Evolutionary conservation across 2,329 filamentous ascomycete species (phyloP).

Genomic region (Anthostomella pinea): DNA sequence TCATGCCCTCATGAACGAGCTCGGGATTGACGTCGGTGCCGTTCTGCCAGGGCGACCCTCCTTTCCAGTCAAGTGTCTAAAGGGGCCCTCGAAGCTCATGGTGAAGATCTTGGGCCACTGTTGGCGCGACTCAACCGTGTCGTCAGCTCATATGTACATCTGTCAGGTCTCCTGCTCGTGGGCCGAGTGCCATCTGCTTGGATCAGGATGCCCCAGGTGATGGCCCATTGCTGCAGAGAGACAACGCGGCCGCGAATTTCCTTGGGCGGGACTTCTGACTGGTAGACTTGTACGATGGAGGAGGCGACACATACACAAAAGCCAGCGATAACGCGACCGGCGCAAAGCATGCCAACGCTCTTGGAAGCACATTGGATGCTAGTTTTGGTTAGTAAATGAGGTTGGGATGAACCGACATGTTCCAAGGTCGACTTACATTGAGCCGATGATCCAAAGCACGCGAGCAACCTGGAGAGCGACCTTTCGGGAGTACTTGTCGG

Average conservation of each 20-base stretch:
- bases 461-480: constrained; percentile 48
- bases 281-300: constrained; percentile 63
- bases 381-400: too few relatives aligned
- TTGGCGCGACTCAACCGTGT: too few relatives aligned
- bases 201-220: constrained; percentile 63
- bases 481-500: constrained; percentile 49
- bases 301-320: constrained; percentile 67
- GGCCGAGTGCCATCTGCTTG: too few relatives aligned
- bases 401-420: too few relatives aligned
- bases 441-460: constrained; percentile 49
- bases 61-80: too few relatives aligned
- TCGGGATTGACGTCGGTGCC: too few relatives aligned
- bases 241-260: constrained; percentile 60
- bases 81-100: too few relatives aligned
- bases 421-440: constrained; percentile 30
- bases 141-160: too few relatives aligned
- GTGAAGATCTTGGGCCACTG: too few relatives aligned
- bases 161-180: too few relatives aligned
- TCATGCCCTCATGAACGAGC: too few relatives aligned
- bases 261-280: constrained; percentile 61
- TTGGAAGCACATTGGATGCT: constrained; percentile 59
- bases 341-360: constrained; percentile 68
- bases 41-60: too few relatives aligned
- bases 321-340: constrained; percentile 69
- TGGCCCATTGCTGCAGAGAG: constrained; percentile 69